Evolutionary conservation across 164 flowering plant species (phyloP), one percentile per base, ranked within the genome.

Genomic region (Amborella trichopoda): DNA sequence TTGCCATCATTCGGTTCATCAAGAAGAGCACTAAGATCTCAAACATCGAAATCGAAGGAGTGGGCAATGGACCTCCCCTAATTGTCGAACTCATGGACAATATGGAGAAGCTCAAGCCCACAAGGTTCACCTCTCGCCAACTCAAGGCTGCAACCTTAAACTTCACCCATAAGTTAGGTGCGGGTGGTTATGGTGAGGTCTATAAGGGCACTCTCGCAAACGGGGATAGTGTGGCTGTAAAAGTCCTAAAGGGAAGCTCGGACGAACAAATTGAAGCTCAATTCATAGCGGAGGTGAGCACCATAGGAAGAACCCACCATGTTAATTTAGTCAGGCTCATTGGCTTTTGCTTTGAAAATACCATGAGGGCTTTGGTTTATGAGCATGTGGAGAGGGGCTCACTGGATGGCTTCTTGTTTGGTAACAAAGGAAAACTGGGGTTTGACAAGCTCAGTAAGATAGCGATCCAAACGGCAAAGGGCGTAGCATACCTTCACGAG

Each of bases 341-440:
- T n/a, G n/a, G n/a, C n/a, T n/a, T n/a, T n/a, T n/a, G n/a, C n/a
- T n/a, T n/a, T n/a, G n/a, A n/a, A n/a, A n/a, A n/a, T n/a, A n/a
- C n/a, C n/a, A 38, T 26, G 37, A 52, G 19, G 23, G 71, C 71
- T 4, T 60, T 67, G 1, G 68, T 67, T 6, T 67, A 63, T 13
- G 71, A 67, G 48, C 63, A 23, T 51, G 56, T 67, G 71, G 66
- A 53, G 11, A 68, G 64, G 28, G 68, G 68, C 3, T 68, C 68
- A 0, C 61, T 68, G 0, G 66, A 54, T 52, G 44, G 22, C 21
- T 39, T 26, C 48, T 48, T 67, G 39, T 66, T 60, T 28, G 26
- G 16, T 43, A 32, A 5, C 39, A 40, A 11, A 26, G 12, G 27
- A 34, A 2, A 0, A 23, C 56, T n/a, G 49, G 45, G 23, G 18